Evolutionary conservation across 495 filamentous ascomycete species (phyloP).

Genomic region (Penicillium pancosmium): DNA sequence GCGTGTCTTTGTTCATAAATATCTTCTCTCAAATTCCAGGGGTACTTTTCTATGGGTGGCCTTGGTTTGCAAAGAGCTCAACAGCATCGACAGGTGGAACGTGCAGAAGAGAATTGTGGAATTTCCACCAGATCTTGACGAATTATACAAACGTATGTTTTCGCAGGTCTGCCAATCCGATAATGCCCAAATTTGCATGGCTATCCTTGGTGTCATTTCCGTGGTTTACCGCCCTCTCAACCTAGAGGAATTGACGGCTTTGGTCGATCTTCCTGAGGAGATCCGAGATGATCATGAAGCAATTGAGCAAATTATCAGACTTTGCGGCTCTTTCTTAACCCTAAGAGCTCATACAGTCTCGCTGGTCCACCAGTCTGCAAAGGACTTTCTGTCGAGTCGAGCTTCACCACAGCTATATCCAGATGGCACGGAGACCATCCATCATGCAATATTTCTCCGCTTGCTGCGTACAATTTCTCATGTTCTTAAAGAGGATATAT

Average conservation of each 20-base stretch:
- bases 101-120: conserved; percentile 2
- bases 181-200: conserved; percentile 7
- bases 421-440: conserved; percentile 16
- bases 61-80: conserved; percentile 28
- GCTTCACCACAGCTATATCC: conserved; percentile 20
- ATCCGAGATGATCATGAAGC: conserved; percentile 7
- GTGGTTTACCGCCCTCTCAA: conserved; percentile 29
- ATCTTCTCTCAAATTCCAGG: conserved; percentile 24
- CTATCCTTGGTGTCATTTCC: conserved; percentile 17
- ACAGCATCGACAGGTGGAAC: neutral
- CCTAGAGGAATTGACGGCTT: conserved; percentile 23
- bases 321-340: conserved; percentile 22
- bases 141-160: conserved; percentile 19
- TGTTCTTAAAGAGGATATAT: conserved; percentile 26
- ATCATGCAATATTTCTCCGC: conserved; percentile 30
- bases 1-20: conserved; percentile 14
- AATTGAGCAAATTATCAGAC: conserved; percentile 12
- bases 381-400: conserved; percentile 33
- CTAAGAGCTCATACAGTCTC: conserved; percentile 28
- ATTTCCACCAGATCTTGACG: conserved; percentile 17
- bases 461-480: conserved; percentile 26
- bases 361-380: conserved; percentile 49
- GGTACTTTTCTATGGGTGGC: conserved; percentile 21
- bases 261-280: conserved; percentile 13
- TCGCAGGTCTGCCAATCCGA: conserved; percentile 10